phyloP scores from a whole-genome alignment of 78 protist genomes.

The Dictyostelium intermedium region DNA sequence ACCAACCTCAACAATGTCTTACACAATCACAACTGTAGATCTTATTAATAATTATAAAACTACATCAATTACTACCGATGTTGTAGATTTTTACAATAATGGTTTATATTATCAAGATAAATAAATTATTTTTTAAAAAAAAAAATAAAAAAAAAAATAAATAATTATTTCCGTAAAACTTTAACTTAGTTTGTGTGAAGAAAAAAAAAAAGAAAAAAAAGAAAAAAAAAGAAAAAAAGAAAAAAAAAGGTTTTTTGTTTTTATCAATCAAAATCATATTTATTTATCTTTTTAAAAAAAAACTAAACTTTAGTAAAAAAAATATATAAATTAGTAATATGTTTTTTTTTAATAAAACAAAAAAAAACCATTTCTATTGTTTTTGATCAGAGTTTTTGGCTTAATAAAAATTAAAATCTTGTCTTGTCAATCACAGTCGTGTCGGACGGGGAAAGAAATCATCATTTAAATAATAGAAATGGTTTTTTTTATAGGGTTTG shows the following conservation, averaged over 20 bases:
- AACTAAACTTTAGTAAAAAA: too few species aligned
- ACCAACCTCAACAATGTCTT: not conserved
- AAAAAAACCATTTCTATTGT: not conserved
- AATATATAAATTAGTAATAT: too few species aligned
- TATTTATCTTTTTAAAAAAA: too few species aligned
- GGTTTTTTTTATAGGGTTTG: not conserved
- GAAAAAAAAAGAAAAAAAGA: too few species aligned
- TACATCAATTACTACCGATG: not conserved
- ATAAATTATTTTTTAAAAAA: too few species aligned
- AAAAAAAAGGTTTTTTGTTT: too few species aligned
- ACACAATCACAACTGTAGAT: not conserved
- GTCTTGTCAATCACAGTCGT: not conserved
- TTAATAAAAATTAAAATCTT: not conserved
- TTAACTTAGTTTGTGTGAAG: too few species aligned
- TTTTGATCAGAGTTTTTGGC: constrained; percentile 1
- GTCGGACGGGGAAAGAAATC: constrained; percentile 22
- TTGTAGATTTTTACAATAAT: not conserved
- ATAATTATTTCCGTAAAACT: too few species aligned
- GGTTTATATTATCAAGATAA: not conserved
- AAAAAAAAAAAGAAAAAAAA: too few species aligned
- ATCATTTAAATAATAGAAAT: not conserved
- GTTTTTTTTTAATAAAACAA: not conserved
- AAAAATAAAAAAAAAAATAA: too few species aligned
- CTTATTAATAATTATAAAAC: not conserved
- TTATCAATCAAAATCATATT: too few species aligned